These are phyloP conservation scores for Tylopilus intermedius DNA, from an alignment of 768 basidiomycete species.

Conservation along the genomic window DNA sequence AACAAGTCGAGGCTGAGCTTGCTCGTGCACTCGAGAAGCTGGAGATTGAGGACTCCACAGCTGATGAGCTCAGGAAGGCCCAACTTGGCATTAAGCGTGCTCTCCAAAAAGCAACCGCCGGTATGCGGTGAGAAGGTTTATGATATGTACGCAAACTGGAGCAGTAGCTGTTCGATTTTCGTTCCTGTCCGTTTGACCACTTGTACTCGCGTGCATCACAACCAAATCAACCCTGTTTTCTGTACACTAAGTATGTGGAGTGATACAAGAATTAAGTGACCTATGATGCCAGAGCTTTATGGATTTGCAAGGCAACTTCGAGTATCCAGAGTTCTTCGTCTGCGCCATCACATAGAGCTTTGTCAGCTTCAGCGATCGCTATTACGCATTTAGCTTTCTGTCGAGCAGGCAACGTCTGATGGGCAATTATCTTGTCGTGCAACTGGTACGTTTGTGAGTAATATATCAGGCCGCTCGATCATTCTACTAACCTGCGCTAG, in stretches of 20 bases:
- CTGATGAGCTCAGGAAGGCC: conserved; percentile 94
- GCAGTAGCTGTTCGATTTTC: conserved; percentile 9
- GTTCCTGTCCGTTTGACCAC: conserved; percentile 13
- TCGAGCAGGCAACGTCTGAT: conserved; percentile 72
- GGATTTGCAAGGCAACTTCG: conserved; percentile 76
- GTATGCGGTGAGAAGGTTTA: conserved; percentile 58
- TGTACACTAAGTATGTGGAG: conserved; percentile 3
- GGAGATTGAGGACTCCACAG: conserved; percentile 91
- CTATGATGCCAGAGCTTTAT: conserved; percentile 48
- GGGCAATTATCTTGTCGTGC: conserved; percentile 83
- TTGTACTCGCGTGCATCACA: conserved; percentile 13
- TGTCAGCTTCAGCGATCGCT: conserved; percentile 91
- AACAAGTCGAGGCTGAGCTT: conserved; percentile 94
- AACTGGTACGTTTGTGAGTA: conserved; percentile 45
- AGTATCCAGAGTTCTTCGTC: conserved; percentile 96
- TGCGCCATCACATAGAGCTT: conserved; percentile 90
- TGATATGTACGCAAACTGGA: conserved; percentile 15
- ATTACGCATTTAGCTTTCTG: conserved; percentile 81
- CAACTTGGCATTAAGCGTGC: conserved; percentile 95
- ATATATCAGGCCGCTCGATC: conserved; percentile 1
- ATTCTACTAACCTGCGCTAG: conserved; percentile 67
- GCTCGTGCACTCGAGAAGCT: conserved; percentile 97
- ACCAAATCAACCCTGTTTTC: conserved; percentile 10
- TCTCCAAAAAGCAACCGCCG: conserved; percentile 94
- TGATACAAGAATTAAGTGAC: not conserved